Evolutionary conservation across 257 asterid genomes (phyloP).

Genomic region (Solanum clarkiae): DNA sequence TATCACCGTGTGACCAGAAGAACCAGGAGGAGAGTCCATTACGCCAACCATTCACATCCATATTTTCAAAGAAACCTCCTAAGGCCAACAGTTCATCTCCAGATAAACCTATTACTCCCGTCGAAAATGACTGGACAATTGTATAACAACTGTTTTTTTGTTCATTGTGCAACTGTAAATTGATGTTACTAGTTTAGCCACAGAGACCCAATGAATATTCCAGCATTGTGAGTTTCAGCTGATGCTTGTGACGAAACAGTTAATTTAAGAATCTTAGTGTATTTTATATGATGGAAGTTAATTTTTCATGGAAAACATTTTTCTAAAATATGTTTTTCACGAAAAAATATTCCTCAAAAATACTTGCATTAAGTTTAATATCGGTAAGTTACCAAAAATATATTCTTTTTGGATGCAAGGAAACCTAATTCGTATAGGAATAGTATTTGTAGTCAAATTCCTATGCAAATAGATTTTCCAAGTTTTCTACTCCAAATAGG

Average conservation of each 20-base stretch:
- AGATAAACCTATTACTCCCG: constrained; percentile 30
- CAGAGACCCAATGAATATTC: not conserved
- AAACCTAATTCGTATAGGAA: not conserved
- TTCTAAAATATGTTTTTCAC: not conserved
- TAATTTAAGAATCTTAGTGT: not conserved
- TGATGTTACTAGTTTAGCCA: constrained; percentile 1
- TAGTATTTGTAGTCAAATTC: not conserved
- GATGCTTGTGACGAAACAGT: not conserved
- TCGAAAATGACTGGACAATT: constrained; percentile 74
- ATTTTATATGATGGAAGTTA: not conserved
- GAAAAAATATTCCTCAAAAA: not conserved
- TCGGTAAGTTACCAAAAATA: not conserved
- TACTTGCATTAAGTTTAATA: not conserved
- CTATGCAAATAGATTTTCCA: not conserved
- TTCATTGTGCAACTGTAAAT: constrained; percentile 19
- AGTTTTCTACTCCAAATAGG: not conserved
- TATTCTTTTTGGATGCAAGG: not conserved
- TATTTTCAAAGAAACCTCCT: constrained; percentile 85
- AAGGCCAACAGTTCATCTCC: constrained; percentile 44
- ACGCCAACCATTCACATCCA: constrained; percentile 50
- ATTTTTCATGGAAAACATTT: not conserved
- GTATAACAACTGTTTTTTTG: constrained; percentile 13
- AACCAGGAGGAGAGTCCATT: constrained; percentile 37
- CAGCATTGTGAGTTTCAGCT: not conserved
- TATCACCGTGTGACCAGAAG: constrained; percentile 25